Base-by-base conservation (phyloP, 495 filamentous ascomycete species). In the Amorphotheca resinae region DNA sequence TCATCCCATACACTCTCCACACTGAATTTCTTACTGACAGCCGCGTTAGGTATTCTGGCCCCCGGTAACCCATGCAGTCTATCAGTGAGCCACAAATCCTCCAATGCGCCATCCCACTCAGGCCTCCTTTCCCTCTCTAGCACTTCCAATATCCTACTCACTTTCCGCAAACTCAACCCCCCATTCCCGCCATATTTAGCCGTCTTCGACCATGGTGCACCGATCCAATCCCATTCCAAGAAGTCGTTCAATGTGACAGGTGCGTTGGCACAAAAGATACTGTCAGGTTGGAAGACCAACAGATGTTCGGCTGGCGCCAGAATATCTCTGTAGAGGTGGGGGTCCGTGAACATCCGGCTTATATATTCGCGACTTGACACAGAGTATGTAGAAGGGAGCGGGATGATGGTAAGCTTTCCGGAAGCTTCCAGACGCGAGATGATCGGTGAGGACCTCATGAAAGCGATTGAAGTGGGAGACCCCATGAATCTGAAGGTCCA, bases 1-100 rank as follows among this genome's bases (percentile, higher is more conserved):
- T 53, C 50, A 37, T 48, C 45, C 46, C 47, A 56, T 15, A 56
- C 46, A 39, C 49, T 52, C 34, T 56, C 53, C 3, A 56, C 53
- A 38, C 46, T 50, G 23, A 55, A 52, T 5, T 32, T 42, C 20
- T 48, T 52, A 17, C 43, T 50, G 4, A 49, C 36, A 15, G 15
- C 40, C 11, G 49, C 42, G n/a, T 46, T 46, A 20, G 53, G 25
- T 38, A 52, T 52, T 11, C 40, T 44, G 18, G 31, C 35, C 6
- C 41, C 41, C 4, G 15, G 1, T 2, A 49, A 17, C 0, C 17
- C 9, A 11, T 50, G 36, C 20, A 55, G 16, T 20, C 39, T 44
- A 11, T 41, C 15, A 1, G 23, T 35, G 30, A 56, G 28, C 53
- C 53, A 56, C 15, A 45, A 20, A 44, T 56, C 53, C 26, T 56